These are phyloP conservation scores for Neofusicoccum laricinum DNA, from an alignment of 2,329 filamentous ascomycete genomes.

Conservation along the genomic window DNA sequence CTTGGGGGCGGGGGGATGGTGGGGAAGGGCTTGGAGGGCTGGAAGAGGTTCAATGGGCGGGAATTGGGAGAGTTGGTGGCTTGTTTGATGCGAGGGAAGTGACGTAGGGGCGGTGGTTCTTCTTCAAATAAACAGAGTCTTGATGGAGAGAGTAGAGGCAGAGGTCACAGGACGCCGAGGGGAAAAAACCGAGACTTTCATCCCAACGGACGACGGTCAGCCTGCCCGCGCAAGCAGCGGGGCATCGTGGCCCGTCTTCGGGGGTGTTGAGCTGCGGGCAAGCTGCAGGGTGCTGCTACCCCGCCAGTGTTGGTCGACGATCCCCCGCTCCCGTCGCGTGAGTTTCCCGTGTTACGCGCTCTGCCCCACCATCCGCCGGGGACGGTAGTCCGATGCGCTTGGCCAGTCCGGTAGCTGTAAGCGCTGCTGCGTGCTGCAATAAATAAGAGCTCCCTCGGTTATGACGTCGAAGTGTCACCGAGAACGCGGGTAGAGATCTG, in stretches of 20 bases:
- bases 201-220: not conserved
- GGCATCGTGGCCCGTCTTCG: not conserved
- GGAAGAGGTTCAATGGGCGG: too few species aligned
- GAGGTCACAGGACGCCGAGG: not conserved
- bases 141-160: too few species aligned
- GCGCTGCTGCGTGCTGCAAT: not conserved
- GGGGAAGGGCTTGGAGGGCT: not conserved
- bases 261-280: not conserved
- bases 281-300: not conserved
- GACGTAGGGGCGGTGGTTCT: too few species aligned
- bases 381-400: not conserved
- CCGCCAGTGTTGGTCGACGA: conserved; percentile 7
- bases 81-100: too few species aligned
- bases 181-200: not conserved
- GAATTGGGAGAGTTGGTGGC: too few species aligned
- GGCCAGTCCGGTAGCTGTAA: not conserved
- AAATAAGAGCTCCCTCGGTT: not conserved
- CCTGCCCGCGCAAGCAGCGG: not conserved
- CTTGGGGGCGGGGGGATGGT: not conserved
- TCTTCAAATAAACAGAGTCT: too few species aligned
- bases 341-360: not conserved
- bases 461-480: not conserved
- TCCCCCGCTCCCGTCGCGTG: not conserved
- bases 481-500: too few species aligned
- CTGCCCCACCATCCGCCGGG: not conserved